Percentiles rank a stretch among this genome's conserved stretches.
phyloP scores from a whole-genome alignment of 2,329 filamentous ascomycete species.

The Aureobasidium sp. region DNA sequence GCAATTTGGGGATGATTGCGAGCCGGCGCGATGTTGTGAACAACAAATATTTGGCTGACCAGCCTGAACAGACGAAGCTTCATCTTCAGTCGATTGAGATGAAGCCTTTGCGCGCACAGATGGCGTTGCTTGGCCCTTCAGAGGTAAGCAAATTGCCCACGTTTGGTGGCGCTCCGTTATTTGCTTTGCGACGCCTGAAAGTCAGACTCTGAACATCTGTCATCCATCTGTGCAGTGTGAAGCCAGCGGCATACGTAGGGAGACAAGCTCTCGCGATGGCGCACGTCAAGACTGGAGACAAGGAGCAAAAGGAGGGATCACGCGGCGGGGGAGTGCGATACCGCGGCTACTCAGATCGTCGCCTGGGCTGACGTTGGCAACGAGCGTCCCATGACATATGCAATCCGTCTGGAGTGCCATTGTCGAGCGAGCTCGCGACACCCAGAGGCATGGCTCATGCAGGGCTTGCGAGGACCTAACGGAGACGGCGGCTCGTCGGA shows the following conservation, averaged over 20 bases:
- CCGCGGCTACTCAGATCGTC: slow-evolving; percentile 1
- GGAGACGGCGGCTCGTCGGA: slow-evolving; percentile 7
- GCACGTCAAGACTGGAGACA: background rate
- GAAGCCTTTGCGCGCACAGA: slow-evolving; percentile 8
- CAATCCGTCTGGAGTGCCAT: background rate
- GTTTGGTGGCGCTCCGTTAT: slow-evolving; percentile 6
- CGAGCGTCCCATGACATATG: slow-evolving; percentile 11
- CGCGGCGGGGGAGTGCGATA: background rate
- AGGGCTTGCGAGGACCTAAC: background rate
- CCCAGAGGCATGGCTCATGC: slow-evolving; percentile 9
- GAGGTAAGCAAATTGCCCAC: slow-evolving; percentile 3
- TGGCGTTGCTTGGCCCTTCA: slow-evolving; percentile 10
- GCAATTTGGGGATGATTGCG: background rate
- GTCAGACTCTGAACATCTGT: background rate
- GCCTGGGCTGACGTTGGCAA: slow-evolving; percentile 11
- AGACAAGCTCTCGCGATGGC: slow-evolving; percentile 4
- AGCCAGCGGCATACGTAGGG: background rate
- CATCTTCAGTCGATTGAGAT: slow-evolving; percentile 6
- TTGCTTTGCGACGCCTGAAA: background rate
- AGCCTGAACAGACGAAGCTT: background rate
- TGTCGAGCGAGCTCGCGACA: background rate
- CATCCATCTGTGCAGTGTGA: background rate
- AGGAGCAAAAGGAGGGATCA: slow-evolving; percentile 2
- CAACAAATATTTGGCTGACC: background rate
- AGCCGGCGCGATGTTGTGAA: background rate